Conservation (phyloP, 345 rosid species). For the Pistacia vera region DNA sequence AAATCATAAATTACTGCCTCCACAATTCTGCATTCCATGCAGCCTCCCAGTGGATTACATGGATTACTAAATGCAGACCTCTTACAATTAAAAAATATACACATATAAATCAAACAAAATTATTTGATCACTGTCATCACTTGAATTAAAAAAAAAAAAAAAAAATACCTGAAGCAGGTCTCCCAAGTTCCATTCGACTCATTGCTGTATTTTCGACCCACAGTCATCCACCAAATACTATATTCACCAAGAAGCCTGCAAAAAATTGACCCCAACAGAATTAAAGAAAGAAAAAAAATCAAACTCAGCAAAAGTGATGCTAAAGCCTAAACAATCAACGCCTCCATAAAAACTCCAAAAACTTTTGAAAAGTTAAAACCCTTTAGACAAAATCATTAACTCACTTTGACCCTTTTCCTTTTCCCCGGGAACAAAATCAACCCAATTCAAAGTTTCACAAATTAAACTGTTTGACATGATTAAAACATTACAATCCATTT, state of each 20-base stretch:
- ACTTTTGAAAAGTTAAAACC: not conserved
- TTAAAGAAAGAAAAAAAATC: not conserved
- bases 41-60: not conserved
- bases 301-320: not conserved
- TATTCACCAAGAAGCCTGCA: constrained; percentile 17
- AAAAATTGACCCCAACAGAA: constrained; percentile 6
- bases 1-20: not conserved
- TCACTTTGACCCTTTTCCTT: not conserved
- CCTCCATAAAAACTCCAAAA: not conserved
- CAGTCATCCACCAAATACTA: constrained; percentile 45
- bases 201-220: constrained; percentile 47
- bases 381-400: not conserved
- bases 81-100: too few species aligned
- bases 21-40: not conserved
- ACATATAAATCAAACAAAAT: not conserved
- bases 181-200: constrained; percentile 56
- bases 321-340: not conserved
- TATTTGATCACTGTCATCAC: not conserved
- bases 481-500: not conserved
- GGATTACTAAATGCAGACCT: not conserved
- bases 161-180: constrained; percentile 57
- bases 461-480: not conserved
- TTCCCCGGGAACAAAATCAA: not conserved
- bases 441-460: not conserved
- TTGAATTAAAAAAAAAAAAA: not conserved